These are phyloP conservation scores for Colletotrichum musicola DNA, from an alignment of 2,329 filamentous ascomycete genomes.

Conservation along the genomic window DNA sequence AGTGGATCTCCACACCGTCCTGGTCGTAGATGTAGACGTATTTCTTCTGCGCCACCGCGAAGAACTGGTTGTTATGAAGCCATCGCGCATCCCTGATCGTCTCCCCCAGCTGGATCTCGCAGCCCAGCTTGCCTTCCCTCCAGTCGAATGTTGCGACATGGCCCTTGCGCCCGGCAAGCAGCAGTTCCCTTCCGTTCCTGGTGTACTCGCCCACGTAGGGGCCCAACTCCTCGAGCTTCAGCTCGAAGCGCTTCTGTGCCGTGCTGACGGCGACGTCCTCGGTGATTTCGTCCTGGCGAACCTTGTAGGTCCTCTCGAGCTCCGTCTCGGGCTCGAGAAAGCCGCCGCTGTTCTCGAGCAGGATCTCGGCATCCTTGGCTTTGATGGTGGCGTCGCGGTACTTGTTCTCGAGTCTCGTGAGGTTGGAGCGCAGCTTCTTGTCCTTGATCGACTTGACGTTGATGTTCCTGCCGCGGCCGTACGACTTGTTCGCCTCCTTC, in stretches of 20 bases:
- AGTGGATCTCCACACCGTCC: conserved; percentile 92
- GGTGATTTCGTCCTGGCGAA: conserved; percentile 88
- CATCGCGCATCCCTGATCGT: conserved; percentile 90
- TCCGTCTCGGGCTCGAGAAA: conserved; percentile 91
- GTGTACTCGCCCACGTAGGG: conserved; percentile 93
- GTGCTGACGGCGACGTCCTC: conserved; percentile 82
- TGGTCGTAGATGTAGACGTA: conserved; percentile 97
- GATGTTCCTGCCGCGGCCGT: conserved; percentile 86
- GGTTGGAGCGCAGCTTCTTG: conserved; percentile 87
- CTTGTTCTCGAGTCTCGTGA: conserved; percentile 83
- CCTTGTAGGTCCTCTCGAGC: conserved; percentile 91
- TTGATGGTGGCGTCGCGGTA: conserved; percentile 84
- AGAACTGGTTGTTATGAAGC: conserved; percentile 94
- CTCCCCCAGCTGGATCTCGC: conserved; percentile 91
- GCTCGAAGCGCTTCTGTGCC: conserved; percentile 92
- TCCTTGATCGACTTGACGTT: conserved; percentile 81
- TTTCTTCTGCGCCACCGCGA: conserved; percentile 96
- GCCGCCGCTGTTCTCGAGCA: conserved; percentile 87
- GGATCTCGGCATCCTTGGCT: conserved; percentile 94
- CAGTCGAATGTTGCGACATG: conserved; percentile 98
- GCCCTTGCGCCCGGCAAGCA: conserved; percentile 90
- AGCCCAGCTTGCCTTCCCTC: conserved; percentile 90
- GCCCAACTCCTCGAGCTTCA: conserved; percentile 84
- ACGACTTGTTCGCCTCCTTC: conserved; percentile 77
- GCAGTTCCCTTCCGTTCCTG: conserved; percentile 85